phyloP scores from a whole-genome alignment of 257 asterid genomes.

The Solanum tarijense region DNA sequence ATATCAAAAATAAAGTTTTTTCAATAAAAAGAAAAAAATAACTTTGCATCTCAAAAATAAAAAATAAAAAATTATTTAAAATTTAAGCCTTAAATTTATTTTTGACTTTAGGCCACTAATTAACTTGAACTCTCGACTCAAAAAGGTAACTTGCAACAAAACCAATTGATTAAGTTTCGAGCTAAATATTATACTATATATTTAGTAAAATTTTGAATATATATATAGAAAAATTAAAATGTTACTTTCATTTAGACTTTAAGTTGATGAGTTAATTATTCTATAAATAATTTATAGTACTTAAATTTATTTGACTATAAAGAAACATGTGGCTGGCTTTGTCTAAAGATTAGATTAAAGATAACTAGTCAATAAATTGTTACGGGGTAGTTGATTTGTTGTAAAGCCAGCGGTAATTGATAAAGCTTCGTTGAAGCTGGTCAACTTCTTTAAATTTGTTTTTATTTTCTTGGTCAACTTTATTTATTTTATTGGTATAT shows the following conservation, averaged over 20 bases:
- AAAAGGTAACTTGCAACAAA: background rate
- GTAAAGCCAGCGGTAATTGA: background rate
- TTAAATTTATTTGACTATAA: background rate
- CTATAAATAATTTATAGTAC: background rate
- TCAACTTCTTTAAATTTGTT: background rate
- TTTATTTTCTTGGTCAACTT: background rate
- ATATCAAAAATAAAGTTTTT: no score
- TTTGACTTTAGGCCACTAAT: no score
- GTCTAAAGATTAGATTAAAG: background rate
- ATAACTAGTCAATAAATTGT: conserved; percentile 9
- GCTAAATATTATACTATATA: no score
- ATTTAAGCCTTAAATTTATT: no score
- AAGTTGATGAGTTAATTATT: background rate
- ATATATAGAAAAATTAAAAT: background rate
- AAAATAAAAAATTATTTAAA: no score
- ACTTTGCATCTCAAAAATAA: no score
- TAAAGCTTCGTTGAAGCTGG: background rate
- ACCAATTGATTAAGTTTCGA: no score
- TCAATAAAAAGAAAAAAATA: no score
- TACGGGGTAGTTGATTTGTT: conserved; percentile 4
- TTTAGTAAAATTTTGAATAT: background rate
- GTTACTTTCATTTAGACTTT: background rate
- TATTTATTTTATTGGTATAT: background rate
- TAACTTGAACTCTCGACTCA: no score
- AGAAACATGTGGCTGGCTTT: background rate